Evolutionary conservation across 2,329 filamentous ascomycete genomes (phyloP), one percentile per base, ranked within the genome.

Genomic region (Xylaria sp.): DNA sequence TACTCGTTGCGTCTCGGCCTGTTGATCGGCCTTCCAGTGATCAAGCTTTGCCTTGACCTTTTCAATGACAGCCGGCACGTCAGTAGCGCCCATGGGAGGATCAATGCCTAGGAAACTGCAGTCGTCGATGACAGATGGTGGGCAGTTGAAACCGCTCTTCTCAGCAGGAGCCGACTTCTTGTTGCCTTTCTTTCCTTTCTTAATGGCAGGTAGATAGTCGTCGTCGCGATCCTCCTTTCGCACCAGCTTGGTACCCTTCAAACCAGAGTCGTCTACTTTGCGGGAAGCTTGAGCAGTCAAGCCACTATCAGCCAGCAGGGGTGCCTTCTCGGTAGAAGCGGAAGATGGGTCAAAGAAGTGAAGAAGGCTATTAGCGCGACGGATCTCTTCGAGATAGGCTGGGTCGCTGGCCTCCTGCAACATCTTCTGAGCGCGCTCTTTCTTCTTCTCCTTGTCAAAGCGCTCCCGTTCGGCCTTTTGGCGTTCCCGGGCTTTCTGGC

Each of bases 31-130:
- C 86, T 97, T 97, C 94, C 95, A 99, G 81, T 91, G 86, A 34
- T 90, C 90, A 60, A 98, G 86, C 88, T 98, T 98, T 78, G 89
- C 92, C 83, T 95, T 94, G 76, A 98, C 88, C 85, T 97, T 95
- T 85, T 97, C 94, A 55, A 93, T 84, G 15, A 92, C 89, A 68
- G 85, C 84, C 30, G 94, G 90, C 15, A 98, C 90, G 76, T 97
- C 95, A 63, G 90, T 86, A 77, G 93, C 89, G 81, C 89, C 92
- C 87, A 95, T 93, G 36, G 96, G 96, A 60, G 95, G 92, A 67
- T 97, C 91, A 73, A 98, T 89, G 75, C 91, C 91, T 78, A 98
- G 87, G 81, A 92, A 91, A 73, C 89, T 85, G 73, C 97, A 92
- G 81, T 97, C 93, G 81, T 97, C 94, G 57, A 99, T 93, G 73